Conservation (phyloP, 176 grass and related monocot species). For the barley (Hordeum vulgare) region DNA sequence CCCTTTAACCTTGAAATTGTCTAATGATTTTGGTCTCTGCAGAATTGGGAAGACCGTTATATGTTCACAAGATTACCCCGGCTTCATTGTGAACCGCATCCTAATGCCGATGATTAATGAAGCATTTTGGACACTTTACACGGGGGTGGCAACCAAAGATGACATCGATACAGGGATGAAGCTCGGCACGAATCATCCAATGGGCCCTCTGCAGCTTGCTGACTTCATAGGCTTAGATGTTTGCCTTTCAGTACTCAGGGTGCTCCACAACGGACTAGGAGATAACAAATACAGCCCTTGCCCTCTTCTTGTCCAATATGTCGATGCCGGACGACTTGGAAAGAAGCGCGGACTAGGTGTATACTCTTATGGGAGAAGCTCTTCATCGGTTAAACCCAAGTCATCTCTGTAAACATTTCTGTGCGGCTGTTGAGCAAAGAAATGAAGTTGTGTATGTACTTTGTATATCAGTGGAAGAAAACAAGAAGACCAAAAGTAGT, state of each 20-base stretch:
- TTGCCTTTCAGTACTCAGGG: constrained; percentile 86
- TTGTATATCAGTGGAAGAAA: background rate
- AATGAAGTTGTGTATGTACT: background rate
- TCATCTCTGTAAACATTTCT: constrained; percentile 40
- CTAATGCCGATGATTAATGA: constrained; percentile 97
- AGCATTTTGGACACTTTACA: constrained; percentile 76
- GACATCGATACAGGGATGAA: constrained; percentile 95
- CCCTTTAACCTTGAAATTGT: background rate
- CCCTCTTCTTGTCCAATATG: constrained; percentile 88
- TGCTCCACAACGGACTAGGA: constrained; percentile 74
- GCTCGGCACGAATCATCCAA: constrained; percentile 88
- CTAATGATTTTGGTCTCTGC: constrained; percentile 4
- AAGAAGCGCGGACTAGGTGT: constrained; percentile 75
- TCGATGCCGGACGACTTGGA: constrained; percentile 82
- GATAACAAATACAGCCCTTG: constrained; percentile 93
- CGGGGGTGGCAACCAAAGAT: constrained; percentile 84
- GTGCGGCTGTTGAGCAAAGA: background rate
- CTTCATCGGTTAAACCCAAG: constrained; percentile 27
- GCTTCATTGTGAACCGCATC: constrained; percentile 94
- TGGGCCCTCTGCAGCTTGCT: constrained; percentile 86
- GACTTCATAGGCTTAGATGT: constrained; percentile 92
- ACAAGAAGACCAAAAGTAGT: background rate
- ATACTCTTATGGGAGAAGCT: constrained; percentile 49
- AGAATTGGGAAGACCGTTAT: constrained; percentile 86
- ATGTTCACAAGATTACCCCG: constrained; percentile 87